Percentiles rank a stretch among this genome's conserved stretches.
These are phyloP conservation scores for Amorphotheca resinae DNA, from an alignment of 495 filamentous ascomycete genomes.

Conservation along the genomic window DNA sequence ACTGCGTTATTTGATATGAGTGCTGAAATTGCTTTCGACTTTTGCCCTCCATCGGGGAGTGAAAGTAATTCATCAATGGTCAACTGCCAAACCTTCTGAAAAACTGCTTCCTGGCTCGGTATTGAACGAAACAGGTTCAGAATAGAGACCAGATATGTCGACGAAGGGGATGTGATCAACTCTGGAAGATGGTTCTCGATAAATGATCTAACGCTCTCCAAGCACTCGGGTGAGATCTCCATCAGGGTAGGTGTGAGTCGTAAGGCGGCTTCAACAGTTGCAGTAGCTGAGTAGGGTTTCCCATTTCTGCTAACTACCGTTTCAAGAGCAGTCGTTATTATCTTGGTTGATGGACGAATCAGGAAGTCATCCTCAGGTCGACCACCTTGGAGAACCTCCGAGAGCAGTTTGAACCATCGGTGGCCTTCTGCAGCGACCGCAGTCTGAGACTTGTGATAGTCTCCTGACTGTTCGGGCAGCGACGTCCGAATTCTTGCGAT, in stretches of 20 bases:
- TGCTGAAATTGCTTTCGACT: constrained; percentile 22
- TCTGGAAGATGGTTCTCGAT: constrained; percentile 9
- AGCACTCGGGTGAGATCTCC: not conserved
- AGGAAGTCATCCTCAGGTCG: not conserved
- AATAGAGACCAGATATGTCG: constrained; percentile 7
- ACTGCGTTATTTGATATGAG: constrained; percentile 29
- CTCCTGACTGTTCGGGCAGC: constrained; percentile 64
- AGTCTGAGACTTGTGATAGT: constrained; percentile 57
- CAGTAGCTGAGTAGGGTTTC: constrained; percentile 72
- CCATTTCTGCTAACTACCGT: constrained; percentile 50
- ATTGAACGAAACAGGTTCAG: constrained; percentile 5
- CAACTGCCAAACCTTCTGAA: constrained; percentile 7
- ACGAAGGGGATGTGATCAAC: constrained; percentile 13
- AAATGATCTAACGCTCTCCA: constrained; percentile 5
- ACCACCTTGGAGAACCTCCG: constrained; percentile 7
- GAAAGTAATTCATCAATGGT: constrained; percentile 3
- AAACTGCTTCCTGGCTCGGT: constrained; percentile 1
- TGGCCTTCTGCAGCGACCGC: constrained; percentile 43
- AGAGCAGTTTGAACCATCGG: constrained; percentile 39
- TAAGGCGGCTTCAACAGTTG: constrained; percentile 40
- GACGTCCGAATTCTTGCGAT: constrained; percentile 48
- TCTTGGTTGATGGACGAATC: constrained; percentile 3
- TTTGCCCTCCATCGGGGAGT: not conserved
- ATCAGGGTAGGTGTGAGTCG: constrained; percentile 5
- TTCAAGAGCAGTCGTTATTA: constrained; percentile 38